phyloP scores from a whole-genome alignment of 108 stramenopile genomes.

The Parmales sp. region DNA sequence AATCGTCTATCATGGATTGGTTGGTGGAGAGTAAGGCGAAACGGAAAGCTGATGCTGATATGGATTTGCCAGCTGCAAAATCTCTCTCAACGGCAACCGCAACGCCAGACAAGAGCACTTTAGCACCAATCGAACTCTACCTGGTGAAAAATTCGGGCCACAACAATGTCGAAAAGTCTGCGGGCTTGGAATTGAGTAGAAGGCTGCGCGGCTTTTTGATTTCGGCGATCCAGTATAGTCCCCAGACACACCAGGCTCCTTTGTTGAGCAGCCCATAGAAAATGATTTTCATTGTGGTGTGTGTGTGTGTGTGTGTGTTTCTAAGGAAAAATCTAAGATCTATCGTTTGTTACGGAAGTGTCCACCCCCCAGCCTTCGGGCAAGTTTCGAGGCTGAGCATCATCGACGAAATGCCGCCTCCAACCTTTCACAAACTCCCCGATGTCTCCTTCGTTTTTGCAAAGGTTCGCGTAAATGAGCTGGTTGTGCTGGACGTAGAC shows the following conservation, averaged over 20 bases:
- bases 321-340: no score
- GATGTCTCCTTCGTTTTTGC: neutral
- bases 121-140: neutral
- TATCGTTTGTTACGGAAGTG: neutral
- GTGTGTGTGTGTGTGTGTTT: no score
- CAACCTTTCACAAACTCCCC: neutral
- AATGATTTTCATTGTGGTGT: no score
- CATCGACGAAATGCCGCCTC: neutral
- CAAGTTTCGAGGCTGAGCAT: neutral
- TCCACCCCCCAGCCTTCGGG: neutral
- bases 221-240: neutral
- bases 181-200: neutral
- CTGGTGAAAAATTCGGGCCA: neutral
- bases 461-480: neutral
- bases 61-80: neutral
- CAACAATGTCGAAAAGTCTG: neutral
- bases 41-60: neutral
- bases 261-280: no score
- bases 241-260: no score
- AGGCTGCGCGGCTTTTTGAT: neutral
- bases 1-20: neutral
- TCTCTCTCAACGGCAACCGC: neutral
- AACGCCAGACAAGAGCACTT: neutral
- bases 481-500: neutral
- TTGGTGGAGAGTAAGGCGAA: neutral